Percentiles rank a stretch among this genome's conserved stretches.
These are phyloP conservation scores for Astrothelium macrocarpum DNA, from an alignment of 495 filamentous ascomycete genomes.

Conservation along the genomic window DNA sequence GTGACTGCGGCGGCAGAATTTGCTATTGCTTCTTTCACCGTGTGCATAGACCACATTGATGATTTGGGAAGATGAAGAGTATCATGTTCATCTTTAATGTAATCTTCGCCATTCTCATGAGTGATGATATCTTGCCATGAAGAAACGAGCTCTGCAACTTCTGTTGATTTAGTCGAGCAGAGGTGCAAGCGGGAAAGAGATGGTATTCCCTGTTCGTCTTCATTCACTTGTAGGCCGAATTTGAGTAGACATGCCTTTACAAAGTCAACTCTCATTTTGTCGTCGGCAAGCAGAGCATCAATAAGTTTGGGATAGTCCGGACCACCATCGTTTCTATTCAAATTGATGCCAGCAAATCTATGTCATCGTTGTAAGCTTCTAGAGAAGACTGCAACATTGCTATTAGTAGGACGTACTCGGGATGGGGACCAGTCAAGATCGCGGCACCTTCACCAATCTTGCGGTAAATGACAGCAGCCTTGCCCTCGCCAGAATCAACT, in stretches of 20 bases:
- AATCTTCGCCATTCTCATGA: conserved; percentile 56
- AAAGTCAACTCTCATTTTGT: conserved; percentile 61
- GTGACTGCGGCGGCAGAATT: conserved; percentile 5
- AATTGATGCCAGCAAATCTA: conserved; percentile 77
- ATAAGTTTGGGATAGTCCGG: conserved; percentile 60
- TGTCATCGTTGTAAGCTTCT: neutral
- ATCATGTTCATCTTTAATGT: conserved; percentile 78
- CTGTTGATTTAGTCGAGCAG: conserved; percentile 54
- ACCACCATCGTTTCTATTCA: conserved; percentile 51
- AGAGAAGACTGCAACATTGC: conserved; percentile 1
- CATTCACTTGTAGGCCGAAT: conserved; percentile 66
- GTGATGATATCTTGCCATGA: conserved; percentile 60
- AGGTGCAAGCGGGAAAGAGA: conserved; percentile 80
- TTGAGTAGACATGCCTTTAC: conserved; percentile 74
- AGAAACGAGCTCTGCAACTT: conserved; percentile 56
- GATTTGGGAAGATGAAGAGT: conserved; percentile 64
- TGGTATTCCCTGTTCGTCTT: conserved; percentile 61
- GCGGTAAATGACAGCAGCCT: conserved; percentile 77
- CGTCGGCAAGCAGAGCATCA: conserved; percentile 58
- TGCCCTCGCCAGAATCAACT: conserved; percentile 60
- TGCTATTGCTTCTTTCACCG: conserved; percentile 43
- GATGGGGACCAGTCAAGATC: conserved; percentile 81
- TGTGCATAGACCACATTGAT: conserved; percentile 52
- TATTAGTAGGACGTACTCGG: conserved; percentile 56
- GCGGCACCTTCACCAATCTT: conserved; percentile 76